Evolutionary conservation across 768 basidiomycete genomes (phyloP), one percentile per base, ranked within the genome.

Genomic region (Lactifluus volemus): DNA sequence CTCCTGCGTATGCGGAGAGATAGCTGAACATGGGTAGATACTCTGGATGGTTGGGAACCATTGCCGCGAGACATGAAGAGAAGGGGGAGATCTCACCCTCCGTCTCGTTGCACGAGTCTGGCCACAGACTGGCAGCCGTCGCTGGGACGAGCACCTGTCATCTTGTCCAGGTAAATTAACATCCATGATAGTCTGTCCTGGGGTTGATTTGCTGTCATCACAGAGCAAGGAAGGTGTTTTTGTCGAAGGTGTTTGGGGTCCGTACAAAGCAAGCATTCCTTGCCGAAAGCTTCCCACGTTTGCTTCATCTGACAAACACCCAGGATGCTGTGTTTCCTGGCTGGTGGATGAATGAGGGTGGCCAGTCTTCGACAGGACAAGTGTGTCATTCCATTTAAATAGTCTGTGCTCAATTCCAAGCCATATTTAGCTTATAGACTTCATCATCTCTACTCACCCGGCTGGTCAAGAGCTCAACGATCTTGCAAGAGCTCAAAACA

Each of bases 331-430:
- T 95, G 36, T 94, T 98, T 74, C 85, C 85, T 47, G 92, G 87
- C 17, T 95, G 92, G 88, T 99, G 96, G 97, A 97, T 98, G 93
- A 99, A 95, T 69, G 97, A 99, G 74, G 97, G 96, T 42, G 97
- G 97, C 2, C 97, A 99, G 73, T 97, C 94, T 8, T 95, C 94
- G 1, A 99, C 97, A 0, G 97, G 97, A n/a, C 92, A 93, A 74
- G 88, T 88, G 55, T 25, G 32, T 44, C 55, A 2, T 29, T 5
- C 19, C 5, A 34, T 29, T 25, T 2, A 11, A 14, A 50, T 9
- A 11, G 17, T 7, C 29, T 1, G 48, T 30, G n/a, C 53, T 47
- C 30, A 1, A 41, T 39, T 57, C 39, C 48, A n/a, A 17, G 49
- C 29, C 12, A 41, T 42, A 30, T 44, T 53, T 70, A 92, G 85